Conservation (phyloP, 1,284 basidiomycete species). For the Cutaneotrichosporon sp. region DNA sequence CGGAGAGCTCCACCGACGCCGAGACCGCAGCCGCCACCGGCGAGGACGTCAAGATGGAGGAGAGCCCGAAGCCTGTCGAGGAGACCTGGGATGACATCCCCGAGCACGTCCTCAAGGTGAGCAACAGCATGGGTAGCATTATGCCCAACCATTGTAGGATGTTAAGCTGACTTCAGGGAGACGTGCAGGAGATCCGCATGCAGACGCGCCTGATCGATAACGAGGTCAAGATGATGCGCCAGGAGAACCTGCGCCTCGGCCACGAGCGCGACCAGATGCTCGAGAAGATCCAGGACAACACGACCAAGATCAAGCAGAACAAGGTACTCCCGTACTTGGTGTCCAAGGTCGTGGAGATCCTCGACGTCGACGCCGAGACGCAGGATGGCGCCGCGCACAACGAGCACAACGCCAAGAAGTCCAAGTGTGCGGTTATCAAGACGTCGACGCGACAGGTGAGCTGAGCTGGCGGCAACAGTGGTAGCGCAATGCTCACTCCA, state of each 20-base stretch:
- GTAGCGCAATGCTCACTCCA: conserved; percentile 36
- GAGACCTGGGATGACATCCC: conserved; percentile 52
- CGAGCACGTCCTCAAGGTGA: conserved; percentile 44
- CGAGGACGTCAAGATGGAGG: conserved; percentile 28
- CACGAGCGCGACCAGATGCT: conserved; percentile 96
- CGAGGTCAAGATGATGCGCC: conserved; percentile 94
- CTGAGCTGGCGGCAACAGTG: neutral
- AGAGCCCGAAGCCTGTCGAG: conserved; percentile 33
- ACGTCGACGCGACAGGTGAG: conserved; percentile 83
- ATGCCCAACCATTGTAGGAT: neutral
- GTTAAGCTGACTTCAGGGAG: conserved; percentile 20
- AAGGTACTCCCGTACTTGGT: conserved; percentile 98
- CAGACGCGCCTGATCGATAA: conserved; percentile 89
- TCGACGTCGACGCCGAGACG: conserved; percentile 91
- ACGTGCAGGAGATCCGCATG: conserved; percentile 61
- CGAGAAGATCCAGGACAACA: conserved; percentile 97
- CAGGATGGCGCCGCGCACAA: conserved; percentile 93
- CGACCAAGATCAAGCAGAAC: conserved; percentile 99
- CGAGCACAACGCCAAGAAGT: conserved; percentile 87
- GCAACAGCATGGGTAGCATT: conserved; percentile 14
- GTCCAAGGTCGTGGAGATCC: conserved; percentile 95
- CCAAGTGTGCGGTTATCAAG: conserved; percentile 98
- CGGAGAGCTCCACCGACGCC: conserved; percentile 20
- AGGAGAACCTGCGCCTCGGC: conserved; percentile 83
- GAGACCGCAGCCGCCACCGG: conserved; percentile 19